Evolutionary conservation across 2,329 filamentous ascomycete genomes (phyloP), one percentile per base, ranked within the genome.

Genomic region (Pseudocercospora vitis): DNA sequence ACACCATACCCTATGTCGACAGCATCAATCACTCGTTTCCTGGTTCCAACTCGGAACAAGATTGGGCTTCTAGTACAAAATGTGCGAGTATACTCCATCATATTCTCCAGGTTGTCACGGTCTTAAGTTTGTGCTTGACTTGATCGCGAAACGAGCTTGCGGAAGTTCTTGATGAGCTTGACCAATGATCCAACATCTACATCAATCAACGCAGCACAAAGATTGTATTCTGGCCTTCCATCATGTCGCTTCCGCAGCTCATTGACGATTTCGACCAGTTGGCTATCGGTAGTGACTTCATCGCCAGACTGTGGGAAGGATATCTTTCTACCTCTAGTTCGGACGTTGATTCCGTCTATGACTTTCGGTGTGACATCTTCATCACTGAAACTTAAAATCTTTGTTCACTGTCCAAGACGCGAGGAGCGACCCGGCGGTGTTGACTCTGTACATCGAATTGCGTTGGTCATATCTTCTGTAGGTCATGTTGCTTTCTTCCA

Each of bases 231-330:
- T 12, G 16, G 18, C 12, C 21, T 28, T 7, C 37, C 26, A 16
- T 31, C 33, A 42, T 26, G 3, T 24, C 14, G 7, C 1, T 33
- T 19, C 12, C 48, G 28, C 1, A 55, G 47, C n/a, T 50, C 37
- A 24, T 51, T 31, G 21, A 35, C 39, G 23, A 55, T 45, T 12
- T 35, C 28, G 3, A 55, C 39, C 16, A 44, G 50, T 6, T 31
- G 8, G 42, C 52, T 55, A n/a, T 50, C 52, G 47, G 51, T 31
- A 2, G 52, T 55, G 11, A 55, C 48, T 8, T 39, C 37, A 28
- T 40, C 28, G 33, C 35, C 39, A 16, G 37, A 26, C 3, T 35
- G 31, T 3, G 44, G 44, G 12, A 47, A 32, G 16, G 23, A 21
- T 7, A 39, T 11, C 14, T 21, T 39, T 14, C 35, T 18, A 11